These are phyloP conservation scores for Incumbomyces lentus DNA, from an alignment of 2,329 filamentous ascomycete genomes.

Conservation along the genomic window DNA sequence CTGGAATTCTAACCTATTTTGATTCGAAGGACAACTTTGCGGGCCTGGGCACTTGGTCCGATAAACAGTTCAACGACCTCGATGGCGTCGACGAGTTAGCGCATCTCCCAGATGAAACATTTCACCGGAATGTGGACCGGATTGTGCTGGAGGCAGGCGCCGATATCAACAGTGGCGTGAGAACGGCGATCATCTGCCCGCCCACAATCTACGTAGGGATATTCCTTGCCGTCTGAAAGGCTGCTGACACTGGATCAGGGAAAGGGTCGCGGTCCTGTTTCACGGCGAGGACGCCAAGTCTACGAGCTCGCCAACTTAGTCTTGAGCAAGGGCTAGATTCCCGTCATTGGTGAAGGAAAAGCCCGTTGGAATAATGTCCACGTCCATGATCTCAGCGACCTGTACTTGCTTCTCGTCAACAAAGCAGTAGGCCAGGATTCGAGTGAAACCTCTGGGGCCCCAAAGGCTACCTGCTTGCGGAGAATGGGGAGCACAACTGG, in stretches of 20 bases:
- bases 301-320: conserved; percentile 43
- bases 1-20: conserved; percentile 31
- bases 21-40: conserved; percentile 29
- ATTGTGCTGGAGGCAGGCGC: conserved; percentile 46
- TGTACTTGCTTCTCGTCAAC: conserved; percentile 46
- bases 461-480: conserved; percentile 53
- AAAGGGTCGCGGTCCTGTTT: conserved; percentile 45
- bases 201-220: conserved; percentile 50
- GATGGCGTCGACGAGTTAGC: conserved; percentile 32
- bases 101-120: conserved; percentile 33
- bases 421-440: conserved; percentile 38
- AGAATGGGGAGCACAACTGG: conserved; percentile 54
- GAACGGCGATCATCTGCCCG: conserved; percentile 53
- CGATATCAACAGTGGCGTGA: conserved; percentile 37
- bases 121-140: conserved; percentile 59
- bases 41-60: conserved; percentile 30
- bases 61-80: conserved; percentile 37
- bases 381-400: conserved; percentile 45
- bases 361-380: conserved; percentile 53
- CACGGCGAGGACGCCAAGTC: conserved; percentile 46
- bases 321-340: conserved; percentile 41
- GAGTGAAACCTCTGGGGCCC: conserved; percentile 29
- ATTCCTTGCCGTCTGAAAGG: neutral
- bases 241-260: conserved; percentile 24
- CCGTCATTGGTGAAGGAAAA: conserved; percentile 46